Base-by-base conservation (phyloP, 768 basidiomycete species). In the Podaxis carcinomalis region DNA sequence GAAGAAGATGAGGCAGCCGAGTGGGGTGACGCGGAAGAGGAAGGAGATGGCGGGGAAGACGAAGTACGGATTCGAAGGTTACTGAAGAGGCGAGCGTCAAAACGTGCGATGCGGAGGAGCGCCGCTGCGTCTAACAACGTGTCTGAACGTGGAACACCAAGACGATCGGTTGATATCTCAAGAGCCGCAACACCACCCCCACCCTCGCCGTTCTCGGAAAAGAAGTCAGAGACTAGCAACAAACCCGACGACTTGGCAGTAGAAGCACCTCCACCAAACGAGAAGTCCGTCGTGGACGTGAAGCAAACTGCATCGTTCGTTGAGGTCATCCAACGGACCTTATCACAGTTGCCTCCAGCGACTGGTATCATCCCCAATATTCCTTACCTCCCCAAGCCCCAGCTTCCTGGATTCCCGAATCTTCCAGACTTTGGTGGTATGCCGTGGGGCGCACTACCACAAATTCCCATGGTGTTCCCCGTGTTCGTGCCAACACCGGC, bases 381-480 rank as follows among this genome's bases (percentile, higher is more conserved):
- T 25, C 73, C 77, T 66, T 82, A 73, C 68, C 79, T 73, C 68
- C 85, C 75, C 71, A 75, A 70, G n/a, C 84, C 83, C 7, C 78
- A 80, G 36, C 79, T 88, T 40, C 84, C 85, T n/a, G 75, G 82
- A 59, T 74, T 90, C n/a, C 87, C 84, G 5, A 87, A 84, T 62
- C 82, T 92, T 58, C 85, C 87, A 14, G 59, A 60, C 27, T 60
- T 60, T 46, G 28, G 40, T 27, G 77, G 80, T 42, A 82, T 86
- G 52, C 82, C 83, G 36, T 87, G 86, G 87, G 78, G 70, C 49
- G 80, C 81, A 27, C 68, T 89, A 14, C 86, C 86, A 4, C 87
- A 88, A 63, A 79, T 89, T 59, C 88, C 88, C 1, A 78, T 90
- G 73, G 88, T 90, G 11, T 92, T 93, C 80, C 90, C 92, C 16